Evolutionary conservation across 2,329 filamentous ascomycete species (phyloP).

Genomic region (Coccinonectria pachysandricola): DNA sequence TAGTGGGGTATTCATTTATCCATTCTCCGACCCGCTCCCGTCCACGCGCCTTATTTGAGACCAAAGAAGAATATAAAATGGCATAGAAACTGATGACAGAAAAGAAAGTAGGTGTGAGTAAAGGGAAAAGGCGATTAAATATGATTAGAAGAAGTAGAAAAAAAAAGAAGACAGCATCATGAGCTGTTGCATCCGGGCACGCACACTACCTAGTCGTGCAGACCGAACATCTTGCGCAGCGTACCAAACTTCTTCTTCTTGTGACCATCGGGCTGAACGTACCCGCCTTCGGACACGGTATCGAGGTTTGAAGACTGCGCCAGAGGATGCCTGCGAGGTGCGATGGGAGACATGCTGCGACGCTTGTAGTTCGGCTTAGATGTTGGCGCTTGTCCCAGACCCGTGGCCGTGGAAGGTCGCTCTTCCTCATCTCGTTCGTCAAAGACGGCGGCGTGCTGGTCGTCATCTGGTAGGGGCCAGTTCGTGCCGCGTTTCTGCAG

Average conservation of each 20-base stretch:
- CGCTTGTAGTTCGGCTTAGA: constrained; percentile 24
- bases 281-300: constrained; percentile 6
- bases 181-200: background rate
- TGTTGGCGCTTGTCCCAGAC: constrained; percentile 11
- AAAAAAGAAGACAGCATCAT: background rate
- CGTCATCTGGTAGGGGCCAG: constrained; percentile 25
- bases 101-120: background rate
- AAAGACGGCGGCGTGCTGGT: constrained; percentile 23
- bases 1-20: no score
- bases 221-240: constrained; percentile 54
- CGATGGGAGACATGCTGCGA: constrained; percentile 27
- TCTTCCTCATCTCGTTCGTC: constrained; percentile 15
- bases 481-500: constrained; percentile 20
- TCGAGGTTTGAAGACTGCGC: constrained; percentile 1
- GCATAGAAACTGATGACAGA: no score
- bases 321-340: constrained; percentile 10
- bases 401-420: constrained; percentile 27
- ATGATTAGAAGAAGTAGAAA: constrained; percentile 1
- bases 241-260: constrained; percentile 59
- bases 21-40: no score
- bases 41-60: no score
- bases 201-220: constrained; percentile 32
- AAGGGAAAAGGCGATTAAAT: constrained; percentile 1
- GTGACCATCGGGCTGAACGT: constrained; percentile 11
- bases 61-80: no score